Evolutionary conservation across 1,284 basidiomycete species (phyloP), one percentile per base, ranked within the genome.

Genomic region (Xerocomus amazonicus): DNA sequence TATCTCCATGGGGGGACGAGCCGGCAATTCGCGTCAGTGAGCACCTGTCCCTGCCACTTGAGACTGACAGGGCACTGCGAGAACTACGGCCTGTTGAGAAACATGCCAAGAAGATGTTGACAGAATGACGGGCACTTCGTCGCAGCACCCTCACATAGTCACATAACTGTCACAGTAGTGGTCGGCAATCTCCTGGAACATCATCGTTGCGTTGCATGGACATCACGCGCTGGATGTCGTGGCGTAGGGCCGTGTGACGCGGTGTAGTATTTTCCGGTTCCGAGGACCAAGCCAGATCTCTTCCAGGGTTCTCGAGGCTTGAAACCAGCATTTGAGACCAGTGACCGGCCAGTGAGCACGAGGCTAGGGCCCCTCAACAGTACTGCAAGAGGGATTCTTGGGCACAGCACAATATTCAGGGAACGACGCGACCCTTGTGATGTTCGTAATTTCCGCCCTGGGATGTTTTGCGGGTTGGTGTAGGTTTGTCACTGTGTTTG

Each of bases 391-490:
- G 43, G 45, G 43, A 36, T 29, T 34, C 34, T 31, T 43, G 32
- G 27, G 31, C 34, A 44, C 40, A 38, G 37, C 47, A 42, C 34
- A 26, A 12, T 26, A 43, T 39, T 42, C 46, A 41, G 58, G 51
- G 46, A 43, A 38, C 32, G 35, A 52, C 46, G 48, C 51, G 33
- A 50, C 60, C 55, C 63, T 61, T 48, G 45, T 42, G 39, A 43
- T 50, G 48, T 35, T 31, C 29, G 43, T 59, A 62, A 62, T 62
- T 66, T 62, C 64, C 65, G 62, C 54, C 43, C 19, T 45, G 35
- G 45, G 43, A 37, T 33, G 31, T 46, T 32, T 37, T 53, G 47
- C 36, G 38, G 28, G n/a, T n/a, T n/a, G n/a, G 39, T 36, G 31
- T 43, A 47, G 40, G 38, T 47, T 40, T 38, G 43, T 48, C 29